These are phyloP conservation scores for Parathielavia appendiculata DNA, from an alignment of 495 filamentous ascomycete genomes.

Conservation along the genomic window DNA sequence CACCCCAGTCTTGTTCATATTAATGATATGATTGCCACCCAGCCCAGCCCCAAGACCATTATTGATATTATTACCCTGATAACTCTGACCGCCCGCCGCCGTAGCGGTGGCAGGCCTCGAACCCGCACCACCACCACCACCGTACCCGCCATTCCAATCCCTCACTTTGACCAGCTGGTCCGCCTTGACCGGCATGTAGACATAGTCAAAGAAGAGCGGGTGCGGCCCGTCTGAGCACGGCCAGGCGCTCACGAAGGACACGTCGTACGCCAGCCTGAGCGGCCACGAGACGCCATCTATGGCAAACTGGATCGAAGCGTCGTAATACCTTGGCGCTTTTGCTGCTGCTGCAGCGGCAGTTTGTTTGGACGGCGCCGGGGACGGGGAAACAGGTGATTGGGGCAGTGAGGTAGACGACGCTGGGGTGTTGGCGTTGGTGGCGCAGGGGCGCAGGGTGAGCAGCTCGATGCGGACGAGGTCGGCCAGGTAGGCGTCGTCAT, in stretches of 20 bases:
- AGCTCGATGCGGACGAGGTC: slow-evolving; percentile 62
- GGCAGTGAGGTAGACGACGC: not conserved
- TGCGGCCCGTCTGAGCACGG: slow-evolving; percentile 67
- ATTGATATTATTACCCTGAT: not conserved
- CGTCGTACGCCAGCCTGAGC: slow-evolving; percentile 57
- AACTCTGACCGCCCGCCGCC: not conserved
- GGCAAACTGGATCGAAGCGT: slow-evolving; percentile 63
- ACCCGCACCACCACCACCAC: slow-evolving; percentile 16
- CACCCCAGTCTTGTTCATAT: slow-evolving; percentile 7
- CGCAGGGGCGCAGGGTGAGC: slow-evolving; percentile 45
- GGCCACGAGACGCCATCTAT: slow-evolving; percentile 60
- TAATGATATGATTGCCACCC: too few relatives aligned
- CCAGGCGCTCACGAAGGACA: slow-evolving; percentile 60
- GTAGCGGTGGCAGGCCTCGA: slow-evolving; percentile 17
- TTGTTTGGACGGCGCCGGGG: not conserved
- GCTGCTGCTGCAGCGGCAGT: slow-evolving; percentile 16
- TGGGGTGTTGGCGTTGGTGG: slow-evolving; percentile 10
- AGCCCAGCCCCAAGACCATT: too few relatives aligned
- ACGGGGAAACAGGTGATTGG: not conserved
- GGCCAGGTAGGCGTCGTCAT: slow-evolving; percentile 38
- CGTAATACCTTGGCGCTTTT: slow-evolving; percentile 42
- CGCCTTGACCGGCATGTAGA: slow-evolving; percentile 47
- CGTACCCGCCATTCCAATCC: slow-evolving; percentile 51
- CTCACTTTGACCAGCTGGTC: slow-evolving; percentile 56
- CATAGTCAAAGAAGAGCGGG: slow-evolving; percentile 63